Base-by-base conservation (phyloP, 2,329 filamentous ascomycete genomes). In the Xylariaceae sp. region DNA sequence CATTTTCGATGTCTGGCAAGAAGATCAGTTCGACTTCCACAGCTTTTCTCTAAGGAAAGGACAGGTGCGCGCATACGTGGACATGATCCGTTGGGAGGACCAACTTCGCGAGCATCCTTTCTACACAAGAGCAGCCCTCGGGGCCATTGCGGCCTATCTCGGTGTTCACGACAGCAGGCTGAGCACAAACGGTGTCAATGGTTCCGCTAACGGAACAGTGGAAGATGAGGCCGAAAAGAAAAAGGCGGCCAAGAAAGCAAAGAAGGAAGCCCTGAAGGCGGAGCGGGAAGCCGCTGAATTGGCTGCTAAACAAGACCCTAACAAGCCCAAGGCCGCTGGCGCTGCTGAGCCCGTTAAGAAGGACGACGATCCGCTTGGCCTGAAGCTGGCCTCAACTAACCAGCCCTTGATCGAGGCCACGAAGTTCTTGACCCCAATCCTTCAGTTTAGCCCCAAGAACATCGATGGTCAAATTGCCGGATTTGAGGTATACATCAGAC, bases 21-120 rank as follows among this genome's bases (percentile, higher is more conserved):
- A 99, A 73, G 94, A 99, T 69, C 94, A 99, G 71, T 97, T 97
- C 69, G 94, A 99, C 73, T 99, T 99, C 79, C 95, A 99, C 80
- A 91, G 86, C 73, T 99, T 99, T 75, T 97, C 92, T 17, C 79
- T 99, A n/a, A 83, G 94, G 17, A 99, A 97, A 75, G 95, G 95
- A 11, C 93, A 96, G 80, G 90, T 97, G 62, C 83, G 93, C 58
- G 90, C 94, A 1, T 99, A 99, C 72, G 80, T 99, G 47, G 92
- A 97, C 68, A 96, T 99, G 91, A 82, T 99, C 51, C 85, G 89
- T 67, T 99, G 94, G 95, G 93, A 97, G 73, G 92, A 99, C 71
- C 85, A 87, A 62, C 76, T 97, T 50, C 87, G 92, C 57, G 89
- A 96, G 68, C 94, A 99, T 73, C 94, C 94, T 1, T 97, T 96